A percentile compares a stretch with the other conserved stretches of the same genome.
Conservation (phyloP, 768 basidiomycete genomes). For the Serendipita vermifera region DNA sequence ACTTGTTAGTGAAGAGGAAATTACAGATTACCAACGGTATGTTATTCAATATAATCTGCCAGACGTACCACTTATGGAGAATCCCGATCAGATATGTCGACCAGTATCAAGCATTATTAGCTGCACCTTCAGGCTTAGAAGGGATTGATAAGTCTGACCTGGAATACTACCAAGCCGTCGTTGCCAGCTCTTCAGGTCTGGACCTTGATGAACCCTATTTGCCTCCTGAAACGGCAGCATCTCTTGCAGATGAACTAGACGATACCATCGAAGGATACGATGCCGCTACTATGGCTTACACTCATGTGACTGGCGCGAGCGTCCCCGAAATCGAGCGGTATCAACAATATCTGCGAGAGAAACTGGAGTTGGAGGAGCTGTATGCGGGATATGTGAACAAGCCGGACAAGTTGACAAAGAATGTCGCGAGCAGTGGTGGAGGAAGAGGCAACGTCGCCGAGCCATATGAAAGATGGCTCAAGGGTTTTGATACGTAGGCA, state of each 20-base stretch:
- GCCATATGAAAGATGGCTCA: background rate
- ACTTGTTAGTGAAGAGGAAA: slow-evolving; percentile 47
- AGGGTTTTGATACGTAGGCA: background rate
- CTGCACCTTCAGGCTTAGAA: background rate
- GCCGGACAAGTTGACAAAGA: background rate
- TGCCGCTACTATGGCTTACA: background rate
- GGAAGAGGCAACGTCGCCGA: background rate
- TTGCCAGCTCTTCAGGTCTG: slow-evolving; percentile 1
- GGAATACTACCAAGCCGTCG: background rate
- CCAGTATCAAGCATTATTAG: background rate
- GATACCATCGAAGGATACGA: background rate
- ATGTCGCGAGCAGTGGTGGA: background rate
- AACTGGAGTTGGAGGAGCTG: background rate
- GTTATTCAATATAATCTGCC: too few species aligned
- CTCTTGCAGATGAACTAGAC: too few species aligned
- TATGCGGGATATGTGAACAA: background rate
- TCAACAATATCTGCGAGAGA: slow-evolving; percentile 2
- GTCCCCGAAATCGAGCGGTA: background rate
- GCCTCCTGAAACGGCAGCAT: background rate
- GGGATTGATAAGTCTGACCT: slow-evolving; percentile 6
- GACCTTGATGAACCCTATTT: slow-evolving; percentile 4
- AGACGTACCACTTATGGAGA: too few species aligned
- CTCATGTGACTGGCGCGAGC: background rate
- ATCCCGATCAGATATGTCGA: background rate
- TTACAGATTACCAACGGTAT: slow-evolving; percentile 60